Conservation (phyloP, 2,329 filamentous ascomycete genomes). For the Xylariales sp. region DNA sequence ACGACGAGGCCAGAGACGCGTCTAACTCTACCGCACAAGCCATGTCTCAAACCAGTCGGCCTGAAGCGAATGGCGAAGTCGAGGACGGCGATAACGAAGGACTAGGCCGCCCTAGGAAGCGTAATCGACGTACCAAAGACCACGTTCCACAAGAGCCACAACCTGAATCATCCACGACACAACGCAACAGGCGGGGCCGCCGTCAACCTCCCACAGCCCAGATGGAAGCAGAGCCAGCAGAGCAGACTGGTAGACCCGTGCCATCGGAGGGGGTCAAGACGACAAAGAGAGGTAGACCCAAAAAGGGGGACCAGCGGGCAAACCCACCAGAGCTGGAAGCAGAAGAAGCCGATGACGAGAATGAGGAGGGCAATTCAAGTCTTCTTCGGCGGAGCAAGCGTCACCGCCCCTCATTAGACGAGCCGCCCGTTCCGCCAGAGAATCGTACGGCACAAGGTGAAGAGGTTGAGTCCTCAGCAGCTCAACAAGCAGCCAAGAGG, state of each 20-base stretch:
- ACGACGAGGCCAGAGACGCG: conserved; percentile 44
- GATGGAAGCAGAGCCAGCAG: background rate
- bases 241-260: conserved; percentile 3
- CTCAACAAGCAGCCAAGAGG: conserved; percentile 13
- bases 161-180: conserved; percentile 34
- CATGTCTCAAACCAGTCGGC: conserved; percentile 37
- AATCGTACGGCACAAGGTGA: background rate
- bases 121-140: conserved; percentile 41
- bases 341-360: conserved; percentile 49
- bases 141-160: conserved; percentile 37
- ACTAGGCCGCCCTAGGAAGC: conserved; percentile 44
- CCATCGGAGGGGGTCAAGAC: conserved; percentile 22
- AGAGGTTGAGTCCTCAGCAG: background rate
- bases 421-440: conserved; percentile 2
- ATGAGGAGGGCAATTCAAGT: conserved; percentile 47
- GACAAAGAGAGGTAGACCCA: conserved; percentile 30
- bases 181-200: conserved; percentile 45
- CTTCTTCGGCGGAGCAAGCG: conserved; percentile 45
- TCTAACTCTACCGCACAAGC: conserved; percentile 38
- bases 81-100: conserved; percentile 40
- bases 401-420: conserved; percentile 34
- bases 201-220: conserved; percentile 40
- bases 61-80: conserved; percentile 26
- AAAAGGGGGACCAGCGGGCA: conserved; percentile 26
- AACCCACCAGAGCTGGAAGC: conserved; percentile 39